phyloP scores from a whole-genome alignment of 495 filamentous ascomycete genomes.

The Tuber melanosporum region DNA sequence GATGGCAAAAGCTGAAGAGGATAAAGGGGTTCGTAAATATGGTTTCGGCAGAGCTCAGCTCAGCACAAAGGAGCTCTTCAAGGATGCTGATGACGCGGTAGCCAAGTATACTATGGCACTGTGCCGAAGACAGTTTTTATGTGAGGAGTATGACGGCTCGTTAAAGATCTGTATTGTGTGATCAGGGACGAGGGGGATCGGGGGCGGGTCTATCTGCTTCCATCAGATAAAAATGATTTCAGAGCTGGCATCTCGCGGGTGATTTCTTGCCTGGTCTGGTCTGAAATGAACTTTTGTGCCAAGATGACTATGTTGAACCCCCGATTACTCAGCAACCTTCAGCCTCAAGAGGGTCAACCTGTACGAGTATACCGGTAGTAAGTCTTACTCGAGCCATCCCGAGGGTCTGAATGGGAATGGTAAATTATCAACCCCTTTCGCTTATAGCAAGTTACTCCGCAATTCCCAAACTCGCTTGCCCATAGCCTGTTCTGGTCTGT shows the following conservation, averaged over 20 bases:
- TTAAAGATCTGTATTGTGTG: not conserved
- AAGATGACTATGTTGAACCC: not conserved
- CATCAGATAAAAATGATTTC: not conserved
- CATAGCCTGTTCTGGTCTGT: not conserved
- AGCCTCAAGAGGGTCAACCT: not conserved
- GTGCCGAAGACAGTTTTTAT: not conserved
- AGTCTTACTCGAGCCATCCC: not conserved
- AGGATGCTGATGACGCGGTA: not conserved
- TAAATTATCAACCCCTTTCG: not conserved
- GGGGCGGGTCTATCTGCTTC: not conserved
- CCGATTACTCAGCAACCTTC: not conserved
- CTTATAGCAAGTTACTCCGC: not conserved
- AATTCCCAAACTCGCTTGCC: not conserved
- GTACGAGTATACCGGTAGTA: not conserved
- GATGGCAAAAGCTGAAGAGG: not conserved
- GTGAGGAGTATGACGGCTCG: not conserved
- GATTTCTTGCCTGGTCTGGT: not conserved
- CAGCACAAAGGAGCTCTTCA: not conserved
- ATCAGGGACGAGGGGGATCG: not conserved
- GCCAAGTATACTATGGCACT: not conserved
- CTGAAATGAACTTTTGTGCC: not conserved
- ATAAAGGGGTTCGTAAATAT: constrained; percentile 1
- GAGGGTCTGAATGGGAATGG: not conserved
- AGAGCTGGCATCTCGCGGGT: not conserved
- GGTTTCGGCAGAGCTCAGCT: not conserved